These are phyloP conservation scores for Fereydounia khargensis DNA, from an alignment of 1,284 basidiomycete species.

Conservation along the genomic window DNA sequence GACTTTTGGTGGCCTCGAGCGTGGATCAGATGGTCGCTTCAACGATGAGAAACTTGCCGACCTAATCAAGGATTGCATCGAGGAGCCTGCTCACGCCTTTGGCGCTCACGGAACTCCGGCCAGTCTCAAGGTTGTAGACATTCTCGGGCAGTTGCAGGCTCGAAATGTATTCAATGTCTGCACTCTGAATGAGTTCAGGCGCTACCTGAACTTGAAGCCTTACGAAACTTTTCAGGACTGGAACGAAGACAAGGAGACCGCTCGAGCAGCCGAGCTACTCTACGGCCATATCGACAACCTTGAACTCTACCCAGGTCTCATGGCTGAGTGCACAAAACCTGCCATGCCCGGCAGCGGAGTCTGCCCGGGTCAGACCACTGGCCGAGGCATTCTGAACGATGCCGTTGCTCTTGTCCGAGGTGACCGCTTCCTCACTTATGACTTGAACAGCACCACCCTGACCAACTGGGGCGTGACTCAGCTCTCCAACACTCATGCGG, in stretches of 20 bases:
- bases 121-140: slow-evolving; percentile 71
- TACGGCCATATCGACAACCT: slow-evolving; percentile 66
- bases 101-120: slow-evolving; percentile 72
- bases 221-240: slow-evolving; percentile 73
- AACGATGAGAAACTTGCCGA: slow-evolving; percentile 70
- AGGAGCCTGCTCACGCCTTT: slow-evolving; percentile 72
- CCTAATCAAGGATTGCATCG: slow-evolving; percentile 38
- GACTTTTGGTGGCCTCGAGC: slow-evolving; percentile 65
- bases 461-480: slow-evolving; percentile 60
- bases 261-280: slow-evolving; percentile 68
- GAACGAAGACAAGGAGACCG: slow-evolving; percentile 72
- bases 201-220: slow-evolving; percentile 58
- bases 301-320: slow-evolving; percentile 66
- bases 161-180: slow-evolving; percentile 72
- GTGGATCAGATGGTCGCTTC: slow-evolving; percentile 66
- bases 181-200: slow-evolving; percentile 77
- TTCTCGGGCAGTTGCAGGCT: slow-evolving; percentile 75
- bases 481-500: slow-evolving; percentile 17
- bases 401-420: slow-evolving; percentile 80
- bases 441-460: slow-evolving; percentile 73
- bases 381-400: slow-evolving; percentile 78
- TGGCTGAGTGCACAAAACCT: slow-evolving; percentile 65
- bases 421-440: slow-evolving; percentile 75
- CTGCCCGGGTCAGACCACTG: slow-evolving; percentile 75
- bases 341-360: slow-evolving; percentile 67